Conservation (phyloP, 495 filamentous ascomycete genomes). For the Penicillium dipodomyicola region DNA sequence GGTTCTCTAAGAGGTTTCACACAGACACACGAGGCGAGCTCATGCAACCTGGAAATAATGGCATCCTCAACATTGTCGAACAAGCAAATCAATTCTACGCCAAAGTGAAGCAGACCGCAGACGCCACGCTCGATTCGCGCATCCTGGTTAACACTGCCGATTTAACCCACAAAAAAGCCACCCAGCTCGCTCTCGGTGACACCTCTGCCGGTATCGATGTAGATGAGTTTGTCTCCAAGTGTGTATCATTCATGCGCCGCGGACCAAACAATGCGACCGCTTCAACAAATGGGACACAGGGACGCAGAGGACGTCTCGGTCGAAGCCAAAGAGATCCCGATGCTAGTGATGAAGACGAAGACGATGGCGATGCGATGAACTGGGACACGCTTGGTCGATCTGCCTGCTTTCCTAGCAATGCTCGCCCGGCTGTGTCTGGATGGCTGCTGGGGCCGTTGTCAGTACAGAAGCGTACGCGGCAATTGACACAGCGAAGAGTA, state of each 20-base stretch:
- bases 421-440: constrained; percentile 72
- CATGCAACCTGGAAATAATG: constrained; percentile 56
- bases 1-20: constrained; percentile 3
- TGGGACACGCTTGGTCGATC: constrained; percentile 81
- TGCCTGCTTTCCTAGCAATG: constrained; percentile 68
- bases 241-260: constrained; percentile 79
- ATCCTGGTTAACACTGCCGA: constrained; percentile 77
- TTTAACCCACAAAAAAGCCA: constrained; percentile 67
- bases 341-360: constrained; percentile 58
- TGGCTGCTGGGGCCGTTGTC: constrained; percentile 90
- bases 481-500: constrained; percentile 61
- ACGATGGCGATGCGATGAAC: constrained; percentile 71
- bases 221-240: constrained; percentile 92
- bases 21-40: constrained; percentile 67
- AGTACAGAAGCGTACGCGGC: constrained; percentile 76
- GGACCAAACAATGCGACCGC: constrained; percentile 38
- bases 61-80: constrained; percentile 59
- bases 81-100: constrained; percentile 62
- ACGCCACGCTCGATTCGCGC: constrained; percentile 87
- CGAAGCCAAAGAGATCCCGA: constrained; percentile 40
- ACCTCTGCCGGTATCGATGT: constrained; percentile 73
- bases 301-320: constrained; percentile 28
- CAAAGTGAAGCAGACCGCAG: constrained; percentile 84
- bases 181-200: constrained; percentile 68
- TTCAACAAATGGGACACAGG: constrained; percentile 27